phyloP scores from a whole-genome alignment of 2,329 filamentous ascomycete genomes.

The Periconia sp. region DNA sequence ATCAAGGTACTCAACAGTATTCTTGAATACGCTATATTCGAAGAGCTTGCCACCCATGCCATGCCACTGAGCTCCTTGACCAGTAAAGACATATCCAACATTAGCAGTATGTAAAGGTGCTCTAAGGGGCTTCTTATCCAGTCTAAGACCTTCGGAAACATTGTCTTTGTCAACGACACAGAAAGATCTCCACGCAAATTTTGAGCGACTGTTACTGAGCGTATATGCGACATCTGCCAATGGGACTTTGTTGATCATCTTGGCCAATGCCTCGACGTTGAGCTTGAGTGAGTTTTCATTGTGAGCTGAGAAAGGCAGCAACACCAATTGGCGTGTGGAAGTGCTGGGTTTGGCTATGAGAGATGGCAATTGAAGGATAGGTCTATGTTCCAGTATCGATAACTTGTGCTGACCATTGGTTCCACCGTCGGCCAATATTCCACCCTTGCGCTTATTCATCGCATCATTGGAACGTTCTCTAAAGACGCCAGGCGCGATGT shows the following conservation, averaged over 20 bases:
- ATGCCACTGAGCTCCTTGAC: constrained; percentile 34
- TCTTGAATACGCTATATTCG: constrained; percentile 9
- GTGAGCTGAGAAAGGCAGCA: constrained; percentile 20
- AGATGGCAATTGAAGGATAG: not conserved
- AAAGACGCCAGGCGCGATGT: not conserved
- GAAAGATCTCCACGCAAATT: constrained; percentile 10
- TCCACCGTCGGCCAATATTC: not conserved
- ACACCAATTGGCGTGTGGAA: constrained; percentile 2
- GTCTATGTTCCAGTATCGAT: not conserved
- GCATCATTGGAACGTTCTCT: not conserved
- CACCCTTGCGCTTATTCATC: not conserved
- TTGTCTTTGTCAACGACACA: not conserved
- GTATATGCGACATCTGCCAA: constrained; percentile 20
- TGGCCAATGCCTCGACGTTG: constrained; percentile 3
- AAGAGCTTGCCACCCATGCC: constrained; percentile 25
- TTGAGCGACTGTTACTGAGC: constrained; percentile 4
- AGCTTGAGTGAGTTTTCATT: constrained; percentile 5
- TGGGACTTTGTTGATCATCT: not conserved
- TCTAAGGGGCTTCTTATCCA: not conserved
- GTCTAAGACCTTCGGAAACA: not conserved
- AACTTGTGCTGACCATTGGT: not conserved
- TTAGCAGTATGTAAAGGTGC: not conserved
- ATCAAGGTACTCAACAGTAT: constrained; percentile 9
- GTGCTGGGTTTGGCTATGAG: not conserved
- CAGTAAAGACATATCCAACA: constrained; percentile 25